These are phyloP conservation scores for Dalbergia cultrata DNA, from an alignment of 306 rosid species.

Conservation along the genomic window DNA sequence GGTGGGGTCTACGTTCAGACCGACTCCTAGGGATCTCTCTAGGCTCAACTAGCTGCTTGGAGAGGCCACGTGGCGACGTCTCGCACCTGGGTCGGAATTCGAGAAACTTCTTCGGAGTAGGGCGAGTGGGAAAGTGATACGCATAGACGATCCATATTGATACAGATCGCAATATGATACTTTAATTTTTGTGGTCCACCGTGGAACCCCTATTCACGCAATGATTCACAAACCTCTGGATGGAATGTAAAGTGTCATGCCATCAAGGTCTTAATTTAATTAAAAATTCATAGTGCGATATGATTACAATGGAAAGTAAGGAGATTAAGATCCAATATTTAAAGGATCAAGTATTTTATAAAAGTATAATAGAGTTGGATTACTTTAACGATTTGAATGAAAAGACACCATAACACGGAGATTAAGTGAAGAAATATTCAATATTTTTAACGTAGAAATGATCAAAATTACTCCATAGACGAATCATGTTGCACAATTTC, in stretches of 20 bases:
- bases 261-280: not conserved
- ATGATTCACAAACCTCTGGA: not conserved
- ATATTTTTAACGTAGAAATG: not conserved
- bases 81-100: slow-evolving; percentile 1
- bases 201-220: not conserved
- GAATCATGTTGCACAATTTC: not conserved
- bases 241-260: not conserved
- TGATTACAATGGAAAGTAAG: not conserved
- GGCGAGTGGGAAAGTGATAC: not conserved
- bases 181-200: not conserved
- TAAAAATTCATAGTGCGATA: not conserved
- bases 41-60: slow-evolving; percentile 49
- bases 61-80: slow-evolving; percentile 55
- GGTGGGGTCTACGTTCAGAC: slow-evolving; percentile 45
- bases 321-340: not conserved
- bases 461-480: not conserved
- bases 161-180: no score
- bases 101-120: slow-evolving; percentile 33
- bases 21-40: slow-evolving; percentile 50
- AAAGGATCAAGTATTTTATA: not conserved
- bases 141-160: no score
- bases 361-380: not conserved
- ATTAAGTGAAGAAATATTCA: not conserved
- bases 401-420: not conserved
- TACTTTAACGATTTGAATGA: not conserved